Evolutionary conservation across 2,329 filamentous ascomycete genomes (phyloP), one percentile per base, ranked within the genome.

Genomic region (Paecilomyces fulvus): DNA sequence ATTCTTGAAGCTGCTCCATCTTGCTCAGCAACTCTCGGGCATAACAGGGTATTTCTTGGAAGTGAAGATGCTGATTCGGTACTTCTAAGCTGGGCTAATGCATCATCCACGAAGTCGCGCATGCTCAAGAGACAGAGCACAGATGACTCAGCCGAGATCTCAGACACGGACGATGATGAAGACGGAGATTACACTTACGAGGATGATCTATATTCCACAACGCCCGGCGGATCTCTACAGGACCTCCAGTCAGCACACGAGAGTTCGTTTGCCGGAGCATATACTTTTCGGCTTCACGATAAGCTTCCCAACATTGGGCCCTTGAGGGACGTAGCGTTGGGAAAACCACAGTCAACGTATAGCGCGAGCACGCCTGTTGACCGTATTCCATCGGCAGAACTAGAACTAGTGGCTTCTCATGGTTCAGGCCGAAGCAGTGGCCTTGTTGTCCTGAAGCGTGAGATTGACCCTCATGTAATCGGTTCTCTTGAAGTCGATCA

Each of bases 61-160:
- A 95, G 90, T 65, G 90, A 95, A 67, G 83, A 87, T 55, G 82
- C 85, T 8, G 89, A 97, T 63, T 95, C 92, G 0, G 71, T 89
- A 1, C 79, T 99, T 3, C 70, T 99, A 25, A 87, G 89, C 21
- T 96, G 91, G 87, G 84, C 83, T 37, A 82, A 83, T 60, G 87
- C 86, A 62, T 81, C 85, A 55, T 74, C 77, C 10, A 82, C 82
- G 53, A 86, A 85, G 63, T 79, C 82, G 23, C 82, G 85, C 48
- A 70, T 82, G 3, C 85, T 68, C 25, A 56, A 86, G 52, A 75
- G 82, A 78, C 65, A 84, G 76, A 65, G 69, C 71, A 60, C 83
- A 76, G 65, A 77, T 46, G 71, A 67, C 46, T 61, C 67, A 4
- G 74, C 76, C 12, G 83, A 85, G 20, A 72, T 82, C 49, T 85